Base-by-base conservation (phyloP, 306 rosid species). In the Rubus parviflorus region DNA sequence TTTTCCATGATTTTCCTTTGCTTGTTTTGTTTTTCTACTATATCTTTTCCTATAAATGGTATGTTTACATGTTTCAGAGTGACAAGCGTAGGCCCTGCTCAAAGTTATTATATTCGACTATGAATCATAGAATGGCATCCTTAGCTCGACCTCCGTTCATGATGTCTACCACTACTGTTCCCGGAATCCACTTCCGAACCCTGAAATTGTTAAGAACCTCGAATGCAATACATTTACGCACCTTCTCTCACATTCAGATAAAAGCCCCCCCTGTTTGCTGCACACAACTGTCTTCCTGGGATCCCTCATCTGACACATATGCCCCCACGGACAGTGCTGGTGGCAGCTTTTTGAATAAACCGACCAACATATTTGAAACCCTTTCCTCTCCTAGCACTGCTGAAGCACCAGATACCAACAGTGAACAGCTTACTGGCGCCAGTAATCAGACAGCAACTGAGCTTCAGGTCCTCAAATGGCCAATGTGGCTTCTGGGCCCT, bases 401-500 rank as follows among this genome's bases (percentile, higher is more conserved):
- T n/a, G 94, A 91, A 63, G 80, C 82, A 66, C 69, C 81, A 23
- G 78, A 72, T 57, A 79, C 49, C 73, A 85, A 64, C 45, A 80
- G 77, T 48, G 85, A 87, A 77, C 86, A 35, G 22, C 53, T 64
- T 41, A 77, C 30, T 22, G 88, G 83, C 77, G 68, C 82, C 74
- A 77, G 62, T 68, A 51, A 74, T 79, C 87, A 75, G 77, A 85
- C 85, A 40, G 80, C 67, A 46, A 75, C 42, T 35, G 83, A 82
- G 76, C 68, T 91, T 84, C 96, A 86, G 83, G 69, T 91, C 81
- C 83, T 87, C 75, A 93, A 91, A 84, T 94, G 91, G 97, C 98
- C 97, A 13, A 74, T 91, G 94, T 94, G 97, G 98, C 81, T 91
- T 84, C 83, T 94, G 14, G 98, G 98, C 38, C 98, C 97, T 70